Evolutionary conservation across 2,329 filamentous ascomycete species (phyloP).

Genomic region (Shiraia sp.): DNA sequence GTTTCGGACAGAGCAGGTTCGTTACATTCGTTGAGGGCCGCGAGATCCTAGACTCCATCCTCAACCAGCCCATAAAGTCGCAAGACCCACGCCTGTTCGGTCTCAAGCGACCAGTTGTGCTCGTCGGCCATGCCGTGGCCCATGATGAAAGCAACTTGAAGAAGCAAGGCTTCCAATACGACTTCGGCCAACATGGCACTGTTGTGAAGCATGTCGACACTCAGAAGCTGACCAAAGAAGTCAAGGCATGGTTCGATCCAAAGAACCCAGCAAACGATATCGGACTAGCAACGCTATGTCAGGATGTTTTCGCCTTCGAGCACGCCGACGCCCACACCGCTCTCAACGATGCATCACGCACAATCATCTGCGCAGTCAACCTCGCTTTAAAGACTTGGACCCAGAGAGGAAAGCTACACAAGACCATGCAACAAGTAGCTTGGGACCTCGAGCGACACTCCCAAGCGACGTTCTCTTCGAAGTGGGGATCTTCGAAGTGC

Average conservation of each 20-base stretch:
- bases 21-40: slow-evolving; percentile 7
- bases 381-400: slow-evolving; percentile 8
- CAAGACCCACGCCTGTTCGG: slow-evolving; percentile 5
- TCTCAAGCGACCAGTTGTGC: slow-evolving; percentile 15
- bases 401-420: neutral
- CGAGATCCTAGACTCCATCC: slow-evolving; percentile 9
- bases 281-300: slow-evolving; percentile 11
- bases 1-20: slow-evolving; percentile 19
- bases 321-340: slow-evolving; percentile 23
- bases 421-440: slow-evolving; percentile 10
- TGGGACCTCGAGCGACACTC: slow-evolving; percentile 6
- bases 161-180: slow-evolving; percentile 9
- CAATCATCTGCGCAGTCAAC: slow-evolving; percentile 20
- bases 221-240: slow-evolving; percentile 17
- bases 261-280: slow-evolving; percentile 5
- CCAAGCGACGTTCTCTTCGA: neutral
- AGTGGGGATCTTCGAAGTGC: slow-evolving; percentile 8
- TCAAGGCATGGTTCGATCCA: slow-evolving; percentile 2
- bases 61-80: slow-evolving; percentile 11
- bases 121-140: slow-evolving; percentile 19
- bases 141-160: slow-evolving; percentile 15
- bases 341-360: slow-evolving; percentile 23
- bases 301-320: slow-evolving; percentile 8
- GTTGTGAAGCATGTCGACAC: slow-evolving; percentile 24
- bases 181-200: slow-evolving; percentile 4